phyloP scores from a whole-genome alignment of 768 basidiomycete genomes.

The Suillus weaverae region DNA sequence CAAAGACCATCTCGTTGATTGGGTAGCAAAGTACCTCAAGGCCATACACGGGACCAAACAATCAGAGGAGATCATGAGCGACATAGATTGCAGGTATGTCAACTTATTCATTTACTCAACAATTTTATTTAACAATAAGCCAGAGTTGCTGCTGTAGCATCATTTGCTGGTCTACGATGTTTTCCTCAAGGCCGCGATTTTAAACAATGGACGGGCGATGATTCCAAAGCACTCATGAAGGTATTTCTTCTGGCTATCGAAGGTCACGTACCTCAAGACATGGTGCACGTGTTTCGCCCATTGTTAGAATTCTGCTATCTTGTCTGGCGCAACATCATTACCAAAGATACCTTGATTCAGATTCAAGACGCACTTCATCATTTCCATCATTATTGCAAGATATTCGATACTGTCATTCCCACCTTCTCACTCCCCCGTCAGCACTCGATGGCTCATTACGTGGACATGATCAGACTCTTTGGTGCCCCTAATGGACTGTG shows the following conservation, averaged over 20 bases:
- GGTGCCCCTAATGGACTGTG: background rate
- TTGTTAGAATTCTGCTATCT: background rate
- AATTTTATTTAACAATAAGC: background rate
- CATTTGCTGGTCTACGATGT: background rate
- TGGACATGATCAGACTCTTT: background rate
- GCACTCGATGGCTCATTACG: background rate
- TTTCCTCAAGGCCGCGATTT: background rate
- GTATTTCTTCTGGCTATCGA: background rate
- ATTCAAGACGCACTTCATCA: background rate
- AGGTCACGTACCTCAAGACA: background rate
- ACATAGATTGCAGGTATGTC: background rate
- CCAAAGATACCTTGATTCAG: background rate
- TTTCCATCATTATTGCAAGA: background rate
- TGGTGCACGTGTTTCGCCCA: background rate
- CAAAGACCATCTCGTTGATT: slow-evolving; percentile 1
- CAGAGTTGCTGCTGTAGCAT: background rate
- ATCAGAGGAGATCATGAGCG: background rate
- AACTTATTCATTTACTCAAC: background rate
- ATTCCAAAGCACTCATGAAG: background rate
- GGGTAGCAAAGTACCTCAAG: background rate
- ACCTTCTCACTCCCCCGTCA: background rate
- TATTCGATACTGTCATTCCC: background rate
- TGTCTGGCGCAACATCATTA: background rate
- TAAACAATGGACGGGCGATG: background rate
- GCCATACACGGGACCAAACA: too few species aligned